Percentiles rank a stretch among this genome's conserved stretches.
Evolutionary conservation across 2,329 filamentous ascomycete genomes (phyloP).

Genomic region (Volutella citrinella): DNA sequence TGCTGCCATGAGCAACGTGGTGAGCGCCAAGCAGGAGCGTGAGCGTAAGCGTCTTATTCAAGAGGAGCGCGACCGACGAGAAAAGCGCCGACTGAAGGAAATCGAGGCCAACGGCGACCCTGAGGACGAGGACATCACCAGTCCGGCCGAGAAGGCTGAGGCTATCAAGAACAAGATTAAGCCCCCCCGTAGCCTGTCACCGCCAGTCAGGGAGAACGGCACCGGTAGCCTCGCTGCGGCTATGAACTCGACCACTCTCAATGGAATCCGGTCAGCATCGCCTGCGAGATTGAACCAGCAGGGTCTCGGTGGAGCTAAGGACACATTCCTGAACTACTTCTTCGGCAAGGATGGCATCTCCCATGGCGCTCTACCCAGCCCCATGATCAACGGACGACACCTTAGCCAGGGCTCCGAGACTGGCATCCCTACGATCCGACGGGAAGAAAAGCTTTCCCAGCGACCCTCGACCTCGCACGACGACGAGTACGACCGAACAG

Average conservation of each 20-base stretch:
- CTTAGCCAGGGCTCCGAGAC: conserved; percentile 77
- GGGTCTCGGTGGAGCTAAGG: conserved; percentile 62
- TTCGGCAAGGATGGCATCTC: conserved; percentile 86
- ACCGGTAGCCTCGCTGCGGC: conserved; percentile 58
- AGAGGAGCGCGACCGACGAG: conserved; percentile 83
- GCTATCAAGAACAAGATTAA: conserved; percentile 37
- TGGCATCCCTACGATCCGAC: conserved; percentile 77
- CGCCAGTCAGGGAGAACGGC: conserved; percentile 69
- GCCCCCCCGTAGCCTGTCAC: conserved; percentile 75
- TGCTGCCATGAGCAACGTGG: conserved; percentile 95
- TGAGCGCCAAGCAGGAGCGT: conserved; percentile 89
- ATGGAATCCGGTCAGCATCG: conserved; percentile 47
- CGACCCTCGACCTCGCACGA: conserved; percentile 44
- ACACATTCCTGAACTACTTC: conserved; percentile 98
- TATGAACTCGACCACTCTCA: conserved; percentile 42
- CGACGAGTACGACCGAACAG: conserved; percentile 42
- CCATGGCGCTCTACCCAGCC: conserved; percentile 32
- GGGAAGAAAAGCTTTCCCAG: conserved; percentile 58
- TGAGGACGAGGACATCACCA: conserved; percentile 52
- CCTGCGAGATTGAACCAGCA: conserved; percentile 57
- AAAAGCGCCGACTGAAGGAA: conserved; percentile 80
- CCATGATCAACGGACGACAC: conserved; percentile 50
- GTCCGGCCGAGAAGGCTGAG: conserved; percentile 47
- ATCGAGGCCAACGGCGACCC: conserved; percentile 76
- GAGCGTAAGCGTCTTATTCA: conserved; percentile 78